Base-by-base conservation (phyloP, 2,329 filamentous ascomycete species). In the Colletotrichum sp. region DNA sequence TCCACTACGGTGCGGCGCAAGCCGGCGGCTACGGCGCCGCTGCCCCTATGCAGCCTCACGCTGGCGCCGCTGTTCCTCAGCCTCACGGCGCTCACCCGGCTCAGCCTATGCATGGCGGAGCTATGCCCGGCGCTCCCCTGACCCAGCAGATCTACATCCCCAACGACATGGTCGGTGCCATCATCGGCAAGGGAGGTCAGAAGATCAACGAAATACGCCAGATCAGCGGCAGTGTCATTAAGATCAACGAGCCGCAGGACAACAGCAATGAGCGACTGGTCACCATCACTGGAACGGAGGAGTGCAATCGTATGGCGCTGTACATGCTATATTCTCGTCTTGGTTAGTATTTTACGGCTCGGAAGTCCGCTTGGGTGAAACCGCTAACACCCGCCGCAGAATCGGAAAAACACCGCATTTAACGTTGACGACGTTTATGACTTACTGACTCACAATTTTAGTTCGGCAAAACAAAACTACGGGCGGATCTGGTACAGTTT, bases 181-280 rank as follows among this genome's bases (percentile, higher is more conserved):
- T 99, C 82, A 99, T 99, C 81, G 97, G 97, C 82, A 99, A 99
- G 88, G 97, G 97, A 77, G 97, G 97, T 79, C 95, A 96, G 72
- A 99, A 99, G 91, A 99, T 99, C 90, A 99, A 99, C 84, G 97
- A 99, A 87, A 99, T 99, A 79, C 93, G 97, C 80, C 96, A 98
- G 85, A 93, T 99, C 81, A 98, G 95, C 85, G 97, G 96, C 80
- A 99, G 96, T 87, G 96, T 99, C 63, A 99, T 99, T 86, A 99
- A 99, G 90, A 99, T 99, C 90, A 99, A 99, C 84, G 97, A 99
- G 85, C 97, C 97, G 2, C 97, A 98, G 85, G 97, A 99, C 86
- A 99, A 98, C 87, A 99, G 95, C 90, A 99, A 99, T 83, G 97
- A 99, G 89, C 94, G 97, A 78, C 89, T 99, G 76, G 97, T 99